These are phyloP conservation scores for Phanerochaete carnosa DNA, from an alignment of 768 basidiomycete genomes.

Conservation along the genomic window DNA sequence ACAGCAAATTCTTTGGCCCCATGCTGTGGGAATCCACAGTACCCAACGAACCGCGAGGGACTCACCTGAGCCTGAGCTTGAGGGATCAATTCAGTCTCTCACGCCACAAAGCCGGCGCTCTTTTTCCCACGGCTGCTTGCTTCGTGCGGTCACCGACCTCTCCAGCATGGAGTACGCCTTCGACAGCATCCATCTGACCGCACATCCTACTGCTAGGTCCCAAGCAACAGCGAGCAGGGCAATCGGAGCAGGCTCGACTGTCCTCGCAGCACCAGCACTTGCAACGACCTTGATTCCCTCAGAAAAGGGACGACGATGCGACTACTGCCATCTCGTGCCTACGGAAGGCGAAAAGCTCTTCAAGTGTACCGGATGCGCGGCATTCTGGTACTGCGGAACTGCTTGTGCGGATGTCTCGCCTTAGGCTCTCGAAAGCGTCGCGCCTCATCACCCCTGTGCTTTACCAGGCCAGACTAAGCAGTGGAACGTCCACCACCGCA, in stretches of 20 bases:
- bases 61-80: background rate
- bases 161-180: background rate
- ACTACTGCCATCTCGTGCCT: conserved; percentile 49
- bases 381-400: conserved; percentile 71
- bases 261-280: conserved; percentile 46
- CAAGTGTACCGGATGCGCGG: conserved; percentile 63
- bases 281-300: conserved; percentile 45
- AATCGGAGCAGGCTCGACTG: conserved; percentile 43
- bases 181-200: conserved; percentile 32
- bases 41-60: background rate
- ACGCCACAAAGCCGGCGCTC: conserved; percentile 1
- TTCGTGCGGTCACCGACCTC: background rate
- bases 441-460: conserved; percentile 8
- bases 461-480: conserved; percentile 61
- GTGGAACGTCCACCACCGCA: conserved; percentile 65
- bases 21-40: too few species aligned
- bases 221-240: conserved; percentile 41
- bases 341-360: conserved; percentile 34
- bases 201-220: conserved; percentile 47
- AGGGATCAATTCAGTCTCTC: background rate
- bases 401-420: conserved; percentile 44
- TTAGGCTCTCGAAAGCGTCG: conserved; percentile 1
- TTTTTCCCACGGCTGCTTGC: background rate
- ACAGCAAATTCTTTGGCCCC: too few species aligned
- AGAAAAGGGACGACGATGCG: conserved; percentile 67